Percentiles rank a stretch among this genome's conserved stretches.
Evolutionary conservation across 1,139 yeast genomes (phyloP).

Genomic region (Hansenula lynferdii): DNA sequence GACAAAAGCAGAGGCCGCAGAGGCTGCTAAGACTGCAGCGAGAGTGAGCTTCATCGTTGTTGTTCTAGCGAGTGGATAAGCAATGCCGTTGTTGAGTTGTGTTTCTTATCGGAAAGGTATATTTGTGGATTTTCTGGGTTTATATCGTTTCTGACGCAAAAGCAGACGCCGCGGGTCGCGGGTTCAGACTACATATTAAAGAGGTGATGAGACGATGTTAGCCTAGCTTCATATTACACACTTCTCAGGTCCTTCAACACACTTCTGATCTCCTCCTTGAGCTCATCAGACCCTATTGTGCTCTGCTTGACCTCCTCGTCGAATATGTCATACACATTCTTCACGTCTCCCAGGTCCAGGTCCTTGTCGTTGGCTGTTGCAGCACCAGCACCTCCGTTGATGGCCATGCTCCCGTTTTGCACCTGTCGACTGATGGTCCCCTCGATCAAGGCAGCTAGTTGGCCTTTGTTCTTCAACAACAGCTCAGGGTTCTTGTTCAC

Average conservation of each 20-base stretch:
- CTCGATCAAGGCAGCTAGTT: slow-evolving; percentile 17
- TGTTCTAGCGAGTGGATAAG: neutral
- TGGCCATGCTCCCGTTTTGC: neutral
- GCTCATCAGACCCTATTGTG: slow-evolving; percentile 13
- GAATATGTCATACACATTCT: slow-evolving; percentile 12
- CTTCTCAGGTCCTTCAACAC: slow-evolving; percentile 5
- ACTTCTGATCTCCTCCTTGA: slow-evolving; percentile 9
- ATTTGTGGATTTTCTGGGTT: no score
- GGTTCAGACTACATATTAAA: no score
- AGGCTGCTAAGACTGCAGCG: neutral
- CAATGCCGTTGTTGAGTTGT: no score
- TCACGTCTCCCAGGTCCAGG: slow-evolving; percentile 3
- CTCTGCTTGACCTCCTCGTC: slow-evolving; percentile 15
- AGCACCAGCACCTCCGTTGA: neutral
- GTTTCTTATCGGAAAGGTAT: no score
- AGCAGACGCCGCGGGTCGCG: no score
- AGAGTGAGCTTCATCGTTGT: slow-evolving; percentile 6
- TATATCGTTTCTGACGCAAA: no score
- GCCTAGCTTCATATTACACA: no score
- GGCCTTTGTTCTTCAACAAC: slow-evolving; percentile 17
- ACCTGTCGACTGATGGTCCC: slow-evolving; percentile 13
- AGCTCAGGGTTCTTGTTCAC: slow-evolving; percentile 17
- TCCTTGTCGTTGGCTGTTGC: slow-evolving; percentile 1
- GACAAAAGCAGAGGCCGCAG: slow-evolving; percentile 9
- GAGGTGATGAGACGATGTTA: no score